Conservation (phyloP, 345 rosid species). For the Citrus unshiu region DNA sequence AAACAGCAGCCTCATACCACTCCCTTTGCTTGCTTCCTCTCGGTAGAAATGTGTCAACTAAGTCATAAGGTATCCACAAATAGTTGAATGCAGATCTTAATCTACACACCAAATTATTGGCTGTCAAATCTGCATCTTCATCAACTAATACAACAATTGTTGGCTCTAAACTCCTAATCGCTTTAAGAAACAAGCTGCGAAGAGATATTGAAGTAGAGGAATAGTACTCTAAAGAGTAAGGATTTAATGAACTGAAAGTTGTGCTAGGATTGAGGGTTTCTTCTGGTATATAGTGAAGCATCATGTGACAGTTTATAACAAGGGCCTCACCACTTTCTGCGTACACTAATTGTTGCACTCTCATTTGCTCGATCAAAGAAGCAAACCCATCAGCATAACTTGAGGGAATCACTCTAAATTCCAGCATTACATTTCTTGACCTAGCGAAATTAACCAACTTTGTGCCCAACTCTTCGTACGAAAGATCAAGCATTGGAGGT, state of each 20-base stretch:
- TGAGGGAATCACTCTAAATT: slow-evolving; percentile 55
- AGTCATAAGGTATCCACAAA: slow-evolving; percentile 91
- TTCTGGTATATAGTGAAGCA: slow-evolving; percentile 77
- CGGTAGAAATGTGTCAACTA: slow-evolving; percentile 67
- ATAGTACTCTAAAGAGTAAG: slow-evolving; percentile 19
- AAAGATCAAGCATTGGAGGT: slow-evolving; percentile 56
- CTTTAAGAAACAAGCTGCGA: slow-evolving; percentile 53
- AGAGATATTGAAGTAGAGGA: slow-evolving; percentile 28
- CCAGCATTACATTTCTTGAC: slow-evolving; percentile 61
- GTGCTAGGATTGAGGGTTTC: slow-evolving; percentile 33
- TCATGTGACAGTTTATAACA: slow-evolving; percentile 83
- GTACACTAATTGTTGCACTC: slow-evolving; percentile 46
- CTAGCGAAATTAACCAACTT: slow-evolving; percentile 69
- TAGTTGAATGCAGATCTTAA: slow-evolving; percentile 68
- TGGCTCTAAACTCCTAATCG: slow-evolving; percentile 60
- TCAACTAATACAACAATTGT: slow-evolving; percentile 65
- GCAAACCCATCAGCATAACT: slow-evolving; percentile 64
- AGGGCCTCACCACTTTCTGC: slow-evolving; percentile 53
- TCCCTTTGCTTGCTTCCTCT: slow-evolving; percentile 68
- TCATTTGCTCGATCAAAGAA: slow-evolving; percentile 58
- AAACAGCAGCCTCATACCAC: slow-evolving; percentile 75
- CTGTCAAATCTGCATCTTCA: slow-evolving; percentile 80
- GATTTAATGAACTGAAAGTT: slow-evolving; percentile 1
- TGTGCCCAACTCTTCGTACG: slow-evolving; percentile 62
- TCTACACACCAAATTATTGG: slow-evolving; percentile 53